Evolutionary conservation across 139 green algal species (phyloP).

Genomic region (Haematococcus lacustris): DNA sequence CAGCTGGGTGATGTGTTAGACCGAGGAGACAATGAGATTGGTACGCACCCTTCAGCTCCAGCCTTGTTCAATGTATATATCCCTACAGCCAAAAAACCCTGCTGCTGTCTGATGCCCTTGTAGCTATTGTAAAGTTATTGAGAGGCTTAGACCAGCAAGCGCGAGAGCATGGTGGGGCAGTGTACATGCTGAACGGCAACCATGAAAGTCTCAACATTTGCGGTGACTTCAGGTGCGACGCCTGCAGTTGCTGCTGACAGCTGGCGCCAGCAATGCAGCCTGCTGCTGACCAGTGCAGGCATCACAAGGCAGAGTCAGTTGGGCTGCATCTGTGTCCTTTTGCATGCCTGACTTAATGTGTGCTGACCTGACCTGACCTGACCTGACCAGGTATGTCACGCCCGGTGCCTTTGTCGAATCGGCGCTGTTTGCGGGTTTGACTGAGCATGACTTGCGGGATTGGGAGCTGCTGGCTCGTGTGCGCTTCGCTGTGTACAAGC

Average conservation of each 20-base stretch:
- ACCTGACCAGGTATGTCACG: constrained; percentile 86
- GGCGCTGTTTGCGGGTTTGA: constrained; percentile 65
- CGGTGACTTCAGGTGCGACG: constrained; percentile 20
- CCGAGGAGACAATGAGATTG: constrained; percentile 81
- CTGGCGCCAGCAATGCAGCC: too few species aligned
- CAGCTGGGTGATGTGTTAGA: constrained; percentile 90
- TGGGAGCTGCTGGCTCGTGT: constrained; percentile 36
- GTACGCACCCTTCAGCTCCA: too few species aligned
- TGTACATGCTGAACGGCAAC: constrained; percentile 93
- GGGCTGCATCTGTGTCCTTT: too few species aligned
- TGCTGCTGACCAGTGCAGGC: too few species aligned
- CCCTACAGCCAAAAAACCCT: too few species aligned
- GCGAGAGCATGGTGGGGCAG: constrained; percentile 60
- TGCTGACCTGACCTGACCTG: too few species aligned
- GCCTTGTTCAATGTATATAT: too few species aligned
- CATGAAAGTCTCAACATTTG: constrained; percentile 83
- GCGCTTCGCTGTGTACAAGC: constrained; percentile 65
- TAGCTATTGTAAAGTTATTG: constrained; percentile 77
- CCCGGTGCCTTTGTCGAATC: constrained; percentile 76
- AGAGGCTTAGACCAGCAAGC: constrained; percentile 74
- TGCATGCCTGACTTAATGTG: too few species aligned
- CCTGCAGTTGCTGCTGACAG: too few species aligned
- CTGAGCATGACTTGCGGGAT: constrained; percentile 41
- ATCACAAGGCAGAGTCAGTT: too few species aligned
- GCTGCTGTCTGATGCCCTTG: too few species aligned